A percentile compares a stretch with the other conserved stretches of the same genome.
Conservation (phyloP, 2,329 filamentous ascomycete genomes). For the Biscogniauxia mediterranea region DNA sequence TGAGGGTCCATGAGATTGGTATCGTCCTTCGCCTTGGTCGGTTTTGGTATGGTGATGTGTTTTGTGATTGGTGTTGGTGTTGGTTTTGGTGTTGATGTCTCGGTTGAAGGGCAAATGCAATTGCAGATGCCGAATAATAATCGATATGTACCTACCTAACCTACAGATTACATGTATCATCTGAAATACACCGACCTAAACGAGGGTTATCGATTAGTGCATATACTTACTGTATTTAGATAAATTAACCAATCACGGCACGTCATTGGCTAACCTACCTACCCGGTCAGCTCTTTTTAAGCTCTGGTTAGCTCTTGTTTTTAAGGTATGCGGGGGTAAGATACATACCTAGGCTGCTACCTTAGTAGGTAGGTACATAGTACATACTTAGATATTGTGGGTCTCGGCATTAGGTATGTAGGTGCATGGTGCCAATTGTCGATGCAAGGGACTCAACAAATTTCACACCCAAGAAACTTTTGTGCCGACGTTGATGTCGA, state of each 20-base stretch:
- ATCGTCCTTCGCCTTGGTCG: background rate
- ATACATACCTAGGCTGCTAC: too few species aligned
- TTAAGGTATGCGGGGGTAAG: background rate
- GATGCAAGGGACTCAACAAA: background rate
- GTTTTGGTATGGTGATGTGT: background rate
- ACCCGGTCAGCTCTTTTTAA: too few species aligned
- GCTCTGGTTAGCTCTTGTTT: background rate
- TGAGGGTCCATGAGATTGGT: slow-evolving; percentile 8
- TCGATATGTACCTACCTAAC: too few species aligned
- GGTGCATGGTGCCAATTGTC: background rate
- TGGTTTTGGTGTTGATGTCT: background rate
- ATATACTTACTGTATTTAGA: background rate
- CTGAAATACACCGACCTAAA: background rate
- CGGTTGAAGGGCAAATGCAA: background rate
- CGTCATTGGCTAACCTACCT: background rate
- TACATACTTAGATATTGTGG: background rate
- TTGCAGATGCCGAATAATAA: background rate
- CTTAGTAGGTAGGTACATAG: too few species aligned
- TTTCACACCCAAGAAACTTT: background rate
- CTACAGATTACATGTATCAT: background rate
- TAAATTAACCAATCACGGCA: background rate
- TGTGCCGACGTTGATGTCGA: too few species aligned
- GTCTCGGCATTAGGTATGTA: background rate
- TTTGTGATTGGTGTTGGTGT: background rate
- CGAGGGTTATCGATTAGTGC: background rate